Conservation (phyloP, 2,329 filamentous ascomycete genomes). For the Fusarium sp. region DNA sequence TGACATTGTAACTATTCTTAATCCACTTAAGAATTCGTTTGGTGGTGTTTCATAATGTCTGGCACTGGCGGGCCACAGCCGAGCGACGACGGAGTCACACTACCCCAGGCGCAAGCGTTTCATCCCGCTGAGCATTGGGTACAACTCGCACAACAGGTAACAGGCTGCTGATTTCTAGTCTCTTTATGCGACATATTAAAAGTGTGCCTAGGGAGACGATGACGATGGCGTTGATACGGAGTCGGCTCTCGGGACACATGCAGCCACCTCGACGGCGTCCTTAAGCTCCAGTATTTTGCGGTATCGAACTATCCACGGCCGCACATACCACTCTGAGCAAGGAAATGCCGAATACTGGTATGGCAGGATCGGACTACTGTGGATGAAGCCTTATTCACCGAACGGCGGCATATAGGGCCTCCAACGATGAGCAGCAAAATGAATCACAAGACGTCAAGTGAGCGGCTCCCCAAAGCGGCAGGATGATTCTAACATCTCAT, state of each 20-base stretch:
- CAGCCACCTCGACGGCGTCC: neutral
- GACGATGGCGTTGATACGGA: neutral
- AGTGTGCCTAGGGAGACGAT: neutral
- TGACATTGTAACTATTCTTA: no score
- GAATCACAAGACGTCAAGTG: neutral
- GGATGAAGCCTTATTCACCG: neutral
- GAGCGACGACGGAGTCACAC: no score
- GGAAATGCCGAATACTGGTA: neutral
- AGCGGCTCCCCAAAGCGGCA: neutral
- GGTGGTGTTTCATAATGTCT: no score
- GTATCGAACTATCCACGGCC: neutral
- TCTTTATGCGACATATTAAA: no score
- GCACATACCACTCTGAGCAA: neutral
- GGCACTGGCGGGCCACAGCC: no score
- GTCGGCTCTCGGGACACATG: neutral
- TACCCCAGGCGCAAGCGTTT: no score
- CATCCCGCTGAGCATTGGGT: no score
- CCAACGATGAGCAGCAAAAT: neutral
- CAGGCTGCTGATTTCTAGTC: no score
- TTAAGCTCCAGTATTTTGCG: neutral
- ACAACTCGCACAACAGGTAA: no score
- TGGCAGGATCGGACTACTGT: no score
- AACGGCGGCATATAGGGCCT: neutral
- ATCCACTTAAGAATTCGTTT: no score
- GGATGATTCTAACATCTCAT: neutral